A percentile compares a stretch with the other conserved stretches of the same genome.
These are phyloP conservation scores for Syzygium grande DNA, from an alignment of 345 rosid genomes.

Conservation along the genomic window DNA sequence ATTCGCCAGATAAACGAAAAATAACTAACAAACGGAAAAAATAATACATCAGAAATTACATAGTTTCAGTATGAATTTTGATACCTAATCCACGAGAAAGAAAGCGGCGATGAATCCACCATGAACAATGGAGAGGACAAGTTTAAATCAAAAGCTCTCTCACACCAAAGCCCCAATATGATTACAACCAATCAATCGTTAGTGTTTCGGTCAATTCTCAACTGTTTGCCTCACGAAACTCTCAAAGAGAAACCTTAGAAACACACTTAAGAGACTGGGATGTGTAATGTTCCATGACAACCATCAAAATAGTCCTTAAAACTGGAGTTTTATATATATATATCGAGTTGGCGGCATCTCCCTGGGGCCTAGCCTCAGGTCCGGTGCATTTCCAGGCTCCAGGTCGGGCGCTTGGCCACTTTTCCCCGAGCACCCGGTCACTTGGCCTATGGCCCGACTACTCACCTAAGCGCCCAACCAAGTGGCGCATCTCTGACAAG, in stretches of 20 bases:
- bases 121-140: background rate
- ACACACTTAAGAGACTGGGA: background rate
- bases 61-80: background rate
- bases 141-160: background rate
- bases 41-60: background rate
- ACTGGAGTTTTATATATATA: background rate
- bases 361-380: background rate
- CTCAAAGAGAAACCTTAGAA: background rate
- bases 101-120: background rate
- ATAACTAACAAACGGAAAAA: background rate
- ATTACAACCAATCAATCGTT: background rate
- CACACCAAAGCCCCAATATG: background rate
- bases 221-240: background rate
- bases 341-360: background rate
- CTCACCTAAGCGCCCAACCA: background rate
- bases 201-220: background rate
- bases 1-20: background rate
- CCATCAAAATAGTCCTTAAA: background rate
- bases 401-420: background rate
- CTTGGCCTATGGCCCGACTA: background rate
- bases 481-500: background rate
- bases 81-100: background rate
- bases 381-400: background rate
- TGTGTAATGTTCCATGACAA: background rate
- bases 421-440: background rate